Evolutionary conservation across 805 yeast genomes (phyloP), one percentile per base, ranked within the genome.

Genomic region (Metschnikowia baotianmanensis): DNA sequence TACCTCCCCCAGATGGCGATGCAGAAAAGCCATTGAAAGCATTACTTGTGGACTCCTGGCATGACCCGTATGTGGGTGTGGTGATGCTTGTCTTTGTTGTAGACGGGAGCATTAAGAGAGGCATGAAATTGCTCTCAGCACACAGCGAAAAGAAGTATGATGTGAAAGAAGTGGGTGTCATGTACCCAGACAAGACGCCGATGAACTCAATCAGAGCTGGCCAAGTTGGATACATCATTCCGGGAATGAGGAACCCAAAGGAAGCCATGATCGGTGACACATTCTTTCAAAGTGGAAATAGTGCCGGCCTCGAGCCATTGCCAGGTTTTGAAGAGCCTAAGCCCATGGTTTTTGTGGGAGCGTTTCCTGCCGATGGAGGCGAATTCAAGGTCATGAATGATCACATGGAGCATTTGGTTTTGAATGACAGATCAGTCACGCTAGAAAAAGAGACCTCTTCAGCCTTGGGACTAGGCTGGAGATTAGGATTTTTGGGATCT

Each of bases 321-420:
- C 96, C 95, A 1, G 98, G 98, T 1, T 93, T 91, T 61, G 97
- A 90, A 62, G 96, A 88, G 54, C 90, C 95, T 1, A 90, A 93
- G 61, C 96, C 98, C 1, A 93, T 93, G 98, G 98, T 91, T 7
- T 93, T 91, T 60, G 95, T 91, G 35, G 98, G 98, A 11, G 99
- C 98, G 0, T 91, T 88, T 53, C 98, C 99, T 0, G 93, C 96
- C 0, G 96, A 91, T 55, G 96, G 96, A 4, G 76, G 83, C 0
- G 96, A 91, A 54, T 91, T 91, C 61, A 85, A 86, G 46, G 83
- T 77, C 20, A 73, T 91, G 70, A 95, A 93, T 56, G 98, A 93
- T 53, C 83, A 89, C 59, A 80, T 91, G 62, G 86, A 83, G 53
- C 89, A 88, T 55, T 70, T 91, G 48, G 95, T 91, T 5, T 69